Evolutionary conservation across 208 protist genomes (phyloP), one percentile per base, ranked within the genome.

Genomic region (Zelonia costaricensis): DNA sequence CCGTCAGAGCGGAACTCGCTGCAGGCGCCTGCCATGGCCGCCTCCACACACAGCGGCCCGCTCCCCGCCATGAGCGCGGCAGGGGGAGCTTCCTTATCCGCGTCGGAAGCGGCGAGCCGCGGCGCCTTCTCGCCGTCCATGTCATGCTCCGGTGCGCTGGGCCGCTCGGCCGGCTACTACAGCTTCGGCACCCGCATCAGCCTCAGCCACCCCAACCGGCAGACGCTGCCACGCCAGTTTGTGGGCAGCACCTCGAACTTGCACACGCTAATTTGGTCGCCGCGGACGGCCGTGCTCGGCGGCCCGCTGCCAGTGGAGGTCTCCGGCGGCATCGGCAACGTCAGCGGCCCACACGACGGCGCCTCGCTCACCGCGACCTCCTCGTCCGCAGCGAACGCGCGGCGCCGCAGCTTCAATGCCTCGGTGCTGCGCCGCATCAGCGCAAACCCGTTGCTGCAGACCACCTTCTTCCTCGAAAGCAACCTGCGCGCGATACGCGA

Each of bases 131-230:
- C 59, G 6, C 69, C 61, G 31, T 76, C 69, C 22, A 56, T 73
- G 27, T 76, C 75, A 33, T 57, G 36, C 44, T 84, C 78, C 8
- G 55, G 62, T 2, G 65, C 66, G 23, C 47, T 81, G 48, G 55
- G 64, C 5, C 75, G 76, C 62, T 84, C 84, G 5, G 47, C 74
- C 23, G 75, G 84, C 13, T 91, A 91, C 72, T 91, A 91, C 70
- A 91, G 75, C 57, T 78, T 88, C n/a, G 80, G 84, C 18, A 75
- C 69, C 7, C 65, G 75, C 3, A 20, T 73, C 4, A 77, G 75
- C 46, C 62, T 84, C 18, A 55, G 66, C 31, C 80, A 86, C 63
- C 55, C 73, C 27, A 85, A 88, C 38, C 74, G 74, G 30, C 77
- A 88, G 57, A 56, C 74, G 18, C 43, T 91, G 46, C 72, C 69